Evolutionary conservation across 768 basidiomycete genomes (phyloP), one percentile per base, ranked within the genome.

Genomic region (Austroboletus festivus): DNA sequence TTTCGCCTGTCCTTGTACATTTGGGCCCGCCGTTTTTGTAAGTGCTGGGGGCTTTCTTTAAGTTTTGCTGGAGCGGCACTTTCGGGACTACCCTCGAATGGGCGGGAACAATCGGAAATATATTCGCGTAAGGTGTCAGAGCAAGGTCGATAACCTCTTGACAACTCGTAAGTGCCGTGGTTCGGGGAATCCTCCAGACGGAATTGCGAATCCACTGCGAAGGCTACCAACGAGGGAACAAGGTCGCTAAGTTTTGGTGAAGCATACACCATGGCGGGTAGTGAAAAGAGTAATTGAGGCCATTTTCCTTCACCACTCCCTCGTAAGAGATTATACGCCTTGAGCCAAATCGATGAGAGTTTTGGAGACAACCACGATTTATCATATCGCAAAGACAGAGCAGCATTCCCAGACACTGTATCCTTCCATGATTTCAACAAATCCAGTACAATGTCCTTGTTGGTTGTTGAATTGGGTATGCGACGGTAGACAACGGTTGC

Each of bases 211-310:
- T 52, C 30, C 9, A 61, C 45, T 1, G 55, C 51, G 48, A 71
- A 68, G 3, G 72, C 60, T 10, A 73, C 42, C 2, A 72, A 38
- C 4, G 64, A 58, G 0, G 60, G 55, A 3, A 68, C 50, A 13
- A 68, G 53, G 11, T 47, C 44, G 2, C 41, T 28, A 12, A 47
- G 28, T 0, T 46, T 9, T 5, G 56, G 47, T 9, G 60, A 63
- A 12, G 48, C 38, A 50, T 67, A 71, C 31, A 45, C 54, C 57
- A 69, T 56, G 2, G 66, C 58, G 18, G 65, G 53, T 9, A 70
- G 52, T 9, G 58, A 56, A 26, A 71, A 71, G 5, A 56, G 42
- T 12, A 70, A n/a, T 28, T 50, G 57, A 33, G 42, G 58, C 37
- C 47, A 53, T 41, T 57, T 24, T 15, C 9, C 5, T 12, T 35